Evolutionary conservation across 1,139 yeast genomes (phyloP).

Genomic region (Sugiyamaella novakii): DNA sequence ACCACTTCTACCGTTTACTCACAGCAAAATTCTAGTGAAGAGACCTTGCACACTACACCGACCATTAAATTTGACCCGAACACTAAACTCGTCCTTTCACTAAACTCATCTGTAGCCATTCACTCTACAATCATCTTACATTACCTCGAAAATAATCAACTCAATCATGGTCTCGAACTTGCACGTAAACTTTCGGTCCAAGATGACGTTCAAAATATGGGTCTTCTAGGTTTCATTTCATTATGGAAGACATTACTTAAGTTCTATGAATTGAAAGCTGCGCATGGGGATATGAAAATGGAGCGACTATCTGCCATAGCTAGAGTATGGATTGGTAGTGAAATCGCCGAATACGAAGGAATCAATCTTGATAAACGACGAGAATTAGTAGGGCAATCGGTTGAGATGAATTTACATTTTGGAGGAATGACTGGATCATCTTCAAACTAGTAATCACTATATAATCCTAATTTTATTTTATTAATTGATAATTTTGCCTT

Average conservation of each 20-base stretch:
- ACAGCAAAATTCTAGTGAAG: conserved; percentile 9
- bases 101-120: conserved; percentile 36
- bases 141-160: conserved; percentile 29
- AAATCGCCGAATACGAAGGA: conserved; percentile 40
- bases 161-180: conserved; percentile 28
- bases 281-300: conserved; percentile 25
- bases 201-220: conserved; percentile 34
- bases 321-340: conserved; percentile 45
- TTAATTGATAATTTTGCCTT: neutral
- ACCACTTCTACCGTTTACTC: neutral
- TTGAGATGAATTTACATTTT: conserved; percentile 36
- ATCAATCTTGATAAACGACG: conserved; percentile 37
- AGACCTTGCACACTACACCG: conserved; percentile 21
- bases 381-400: conserved; percentile 40
- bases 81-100: conserved; percentile 26
- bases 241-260: conserved; percentile 31
- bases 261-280: conserved; percentile 22
- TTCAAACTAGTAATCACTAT: neutral
- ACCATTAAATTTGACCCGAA: conserved; percentile 15
- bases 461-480: neutral
- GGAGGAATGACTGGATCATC: conserved; percentile 32
- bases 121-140: conserved; percentile 34
- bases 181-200: conserved; percentile 28
- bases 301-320: conserved; percentile 37
- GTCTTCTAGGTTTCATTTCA: conserved; percentile 42